Evolutionary conservation across 805 yeast species (phyloP).

Genomic region (Zygoascus tannicola): DNA sequence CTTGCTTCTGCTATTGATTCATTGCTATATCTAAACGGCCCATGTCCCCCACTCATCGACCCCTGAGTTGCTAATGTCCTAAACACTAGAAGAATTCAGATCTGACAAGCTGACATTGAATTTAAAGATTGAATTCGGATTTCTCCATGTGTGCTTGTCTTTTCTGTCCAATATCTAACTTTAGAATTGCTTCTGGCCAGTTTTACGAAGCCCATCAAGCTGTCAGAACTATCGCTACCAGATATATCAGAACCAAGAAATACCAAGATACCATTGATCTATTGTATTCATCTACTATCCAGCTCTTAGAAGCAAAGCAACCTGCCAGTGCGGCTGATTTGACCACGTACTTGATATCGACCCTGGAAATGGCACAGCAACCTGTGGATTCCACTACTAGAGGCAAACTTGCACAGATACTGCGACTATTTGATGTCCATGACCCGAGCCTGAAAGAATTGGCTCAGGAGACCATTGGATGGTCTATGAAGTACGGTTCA

Average conservation of each 20-base stretch:
- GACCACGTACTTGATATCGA: constrained; percentile 59
- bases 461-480: constrained; percentile 50
- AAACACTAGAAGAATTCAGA: background rate
- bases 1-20: too few relatives aligned
- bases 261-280: constrained; percentile 65
- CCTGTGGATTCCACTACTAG: constrained; percentile 37
- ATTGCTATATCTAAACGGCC: too few relatives aligned
- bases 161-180: too few relatives aligned
- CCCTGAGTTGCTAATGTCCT: too few relatives aligned
- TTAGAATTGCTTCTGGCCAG: constrained; percentile 59
- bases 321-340: constrained; percentile 78
- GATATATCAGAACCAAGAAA: constrained; percentile 63
- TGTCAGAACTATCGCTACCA: constrained; percentile 75
- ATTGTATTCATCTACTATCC: constrained; percentile 59
- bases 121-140: too few relatives aligned
- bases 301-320: constrained; percentile 59
- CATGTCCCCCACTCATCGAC: too few relatives aligned
- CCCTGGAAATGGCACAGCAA: constrained; percentile 45
- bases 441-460: constrained; percentile 62
- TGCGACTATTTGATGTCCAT: constrained; percentile 35
- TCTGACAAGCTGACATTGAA: background rate
- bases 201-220: constrained; percentile 96
- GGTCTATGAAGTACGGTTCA: constrained; percentile 48
- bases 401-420: constrained; percentile 36
- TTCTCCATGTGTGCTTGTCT: too few relatives aligned